phyloP scores from a whole-genome alignment of 345 rosid genomes.

The Citrus sp. region DNA sequence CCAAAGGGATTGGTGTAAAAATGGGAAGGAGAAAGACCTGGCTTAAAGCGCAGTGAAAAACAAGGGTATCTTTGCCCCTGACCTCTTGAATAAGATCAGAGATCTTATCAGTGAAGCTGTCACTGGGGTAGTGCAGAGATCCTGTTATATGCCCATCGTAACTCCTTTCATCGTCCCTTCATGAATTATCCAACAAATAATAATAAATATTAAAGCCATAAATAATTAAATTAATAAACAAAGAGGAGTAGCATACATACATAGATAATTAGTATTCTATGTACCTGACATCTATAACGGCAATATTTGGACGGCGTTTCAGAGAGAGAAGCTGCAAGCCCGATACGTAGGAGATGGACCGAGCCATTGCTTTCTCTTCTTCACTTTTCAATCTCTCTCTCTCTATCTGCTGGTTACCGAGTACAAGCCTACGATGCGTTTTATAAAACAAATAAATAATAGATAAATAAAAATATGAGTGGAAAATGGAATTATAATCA shows the following conservation, averaged over 20 bases:
- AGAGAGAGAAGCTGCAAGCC: conserved; percentile 75
- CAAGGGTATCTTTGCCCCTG: conserved; percentile 88
- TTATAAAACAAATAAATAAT: no score
- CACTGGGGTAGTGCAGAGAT: conserved; percentile 80
- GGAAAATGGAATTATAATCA: no score
- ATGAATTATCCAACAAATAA: background rate
- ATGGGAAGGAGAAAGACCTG: conserved; percentile 44
- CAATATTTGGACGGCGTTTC: conserved; percentile 63
- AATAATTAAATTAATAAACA: no score
- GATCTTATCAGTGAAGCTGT: conserved; percentile 63
- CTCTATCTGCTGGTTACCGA: no score
- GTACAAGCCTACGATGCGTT: no score
- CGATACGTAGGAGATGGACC: conserved; percentile 71
- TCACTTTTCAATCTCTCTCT: no score
- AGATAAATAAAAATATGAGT: no score
- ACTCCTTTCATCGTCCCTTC: conserved; percentile 89
- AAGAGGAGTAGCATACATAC: no score
- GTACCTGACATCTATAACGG: conserved; percentile 86
- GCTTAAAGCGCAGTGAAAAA: conserved; percentile 95
- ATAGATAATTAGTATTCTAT: no score
- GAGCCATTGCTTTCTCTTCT: conserved; percentile 47
- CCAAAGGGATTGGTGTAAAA: background rate
- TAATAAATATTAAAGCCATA: no score
- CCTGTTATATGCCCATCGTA: conserved; percentile 96
- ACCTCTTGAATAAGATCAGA: conserved; percentile 69